Evolutionary conservation across 2,329 filamentous ascomycete genomes (phyloP).

Genomic region (Microsporum canis): DNA sequence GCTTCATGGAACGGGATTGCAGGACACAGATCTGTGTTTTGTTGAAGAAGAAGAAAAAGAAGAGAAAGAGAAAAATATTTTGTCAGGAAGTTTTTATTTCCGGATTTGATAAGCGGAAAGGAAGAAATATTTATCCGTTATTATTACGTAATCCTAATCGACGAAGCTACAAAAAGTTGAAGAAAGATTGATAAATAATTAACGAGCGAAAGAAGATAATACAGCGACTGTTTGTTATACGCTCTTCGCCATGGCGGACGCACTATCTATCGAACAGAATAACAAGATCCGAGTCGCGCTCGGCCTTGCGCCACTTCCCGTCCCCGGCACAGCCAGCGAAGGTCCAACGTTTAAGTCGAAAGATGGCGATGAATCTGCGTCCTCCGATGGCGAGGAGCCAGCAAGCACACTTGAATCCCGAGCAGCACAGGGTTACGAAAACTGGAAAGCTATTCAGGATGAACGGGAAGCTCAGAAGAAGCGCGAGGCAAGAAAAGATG

Average conservation of each 20-base stretch:
- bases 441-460: constrained; percentile 51
- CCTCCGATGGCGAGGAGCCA: constrained; percentile 52
- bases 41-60: constrained; percentile 29
- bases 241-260: constrained; percentile 33
- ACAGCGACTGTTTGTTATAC: background rate
- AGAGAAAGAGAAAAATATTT: constrained; percentile 15
- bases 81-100: background rate
- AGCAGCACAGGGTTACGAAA: constrained; percentile 33
- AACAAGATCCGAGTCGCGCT: constrained; percentile 84
- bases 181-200: background rate
- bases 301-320: constrained; percentile 79
- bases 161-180: background rate
- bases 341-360: constrained; percentile 48
- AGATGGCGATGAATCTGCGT: constrained; percentile 34
- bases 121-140: background rate
- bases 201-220: background rate
- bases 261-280: constrained; percentile 76
- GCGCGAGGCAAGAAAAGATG: constrained; percentile 68
- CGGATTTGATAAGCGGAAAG: background rate
- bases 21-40: constrained; percentile 69
- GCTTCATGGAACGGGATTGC: constrained; percentile 52
- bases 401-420: constrained; percentile 71
- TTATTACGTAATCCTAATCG: background rate
- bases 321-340: constrained; percentile 50
- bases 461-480: constrained; percentile 61